A percentile compares a stretch with the other conserved stretches of the same genome.
Conservation (phyloP, 176 grass and related monocot species). For the Carex kokanica region DNA sequence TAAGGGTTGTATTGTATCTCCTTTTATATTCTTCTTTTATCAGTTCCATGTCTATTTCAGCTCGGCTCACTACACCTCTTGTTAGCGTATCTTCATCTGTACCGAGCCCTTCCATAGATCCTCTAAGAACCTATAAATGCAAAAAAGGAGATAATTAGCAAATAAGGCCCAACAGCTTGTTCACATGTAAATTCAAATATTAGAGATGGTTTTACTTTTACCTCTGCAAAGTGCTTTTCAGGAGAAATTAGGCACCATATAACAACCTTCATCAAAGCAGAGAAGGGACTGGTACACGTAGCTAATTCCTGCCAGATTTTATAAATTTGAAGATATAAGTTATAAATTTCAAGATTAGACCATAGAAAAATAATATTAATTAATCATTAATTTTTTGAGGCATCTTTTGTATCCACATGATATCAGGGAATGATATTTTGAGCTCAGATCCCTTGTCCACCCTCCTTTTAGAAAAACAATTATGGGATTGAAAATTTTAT, state of each 20-base stretch:
- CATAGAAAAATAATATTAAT: neutral
- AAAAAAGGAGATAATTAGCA: neutral
- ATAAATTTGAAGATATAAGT: slow-evolving; percentile 4
- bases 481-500: neutral
- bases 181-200: neutral
- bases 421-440: neutral
- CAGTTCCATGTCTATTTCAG: slow-evolving; percentile 75
- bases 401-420: neutral
- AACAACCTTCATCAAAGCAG: slow-evolving; percentile 52
- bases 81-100: slow-evolving; percentile 74
- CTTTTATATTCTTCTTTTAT: slow-evolving; percentile 73
- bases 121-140: slow-evolving; percentile 51
- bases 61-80: slow-evolving; percentile 52
- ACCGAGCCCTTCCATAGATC: slow-evolving; percentile 62
- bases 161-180: neutral
- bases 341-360: neutral
- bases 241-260: slow-evolving; percentile 69
- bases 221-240: slow-evolving; percentile 84
- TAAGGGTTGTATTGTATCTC: slow-evolving; percentile 51
- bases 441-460: neutral
- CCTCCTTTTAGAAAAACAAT: neutral
- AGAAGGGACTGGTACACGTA: slow-evolving; percentile 30
- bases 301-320: slow-evolving; percentile 13
- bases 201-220: slow-evolving; percentile 18
- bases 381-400: neutral